Evolutionary conservation across 192 early-diverging fungal species (phyloP).

Genomic region (Backusella macrospora): DNA sequence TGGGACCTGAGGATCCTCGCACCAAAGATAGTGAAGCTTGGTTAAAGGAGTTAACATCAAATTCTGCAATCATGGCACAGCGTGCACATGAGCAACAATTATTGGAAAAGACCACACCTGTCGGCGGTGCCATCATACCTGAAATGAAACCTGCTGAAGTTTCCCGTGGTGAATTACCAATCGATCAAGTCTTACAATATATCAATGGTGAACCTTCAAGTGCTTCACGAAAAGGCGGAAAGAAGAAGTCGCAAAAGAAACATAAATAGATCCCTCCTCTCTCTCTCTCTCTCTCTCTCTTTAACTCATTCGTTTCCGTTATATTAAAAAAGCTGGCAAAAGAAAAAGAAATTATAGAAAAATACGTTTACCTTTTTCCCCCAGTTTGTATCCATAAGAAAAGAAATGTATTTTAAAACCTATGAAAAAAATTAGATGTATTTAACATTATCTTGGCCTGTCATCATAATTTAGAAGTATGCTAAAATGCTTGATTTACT

Average conservation of each 20-base stretch:
- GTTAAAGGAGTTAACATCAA: constrained; percentile 68
- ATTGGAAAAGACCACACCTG: constrained; percentile 4
- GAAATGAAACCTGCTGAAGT: constrained; percentile 24
- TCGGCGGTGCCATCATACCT: background rate
- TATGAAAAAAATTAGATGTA: background rate
- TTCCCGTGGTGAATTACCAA: constrained; percentile 69
- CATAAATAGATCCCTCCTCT: constrained; percentile 2
- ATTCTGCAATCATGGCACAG: constrained; percentile 51
- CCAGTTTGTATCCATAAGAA: constrained; percentile 8
- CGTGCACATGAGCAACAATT: constrained; percentile 22
- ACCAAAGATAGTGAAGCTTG: constrained; percentile 70
- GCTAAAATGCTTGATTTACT: background rate
- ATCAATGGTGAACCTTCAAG: constrained; percentile 49
- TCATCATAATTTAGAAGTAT: background rate
- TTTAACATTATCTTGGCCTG: background rate
- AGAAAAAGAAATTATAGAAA: constrained; percentile 5
- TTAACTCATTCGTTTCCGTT: background rate
- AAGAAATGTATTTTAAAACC: constrained; percentile 1
- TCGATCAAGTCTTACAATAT: constrained; percentile 79
- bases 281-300: background rate
- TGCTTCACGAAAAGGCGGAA: constrained; percentile 19
- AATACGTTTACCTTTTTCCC: background rate
- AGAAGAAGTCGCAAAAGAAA: constrained; percentile 27
- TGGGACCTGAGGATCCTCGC: constrained; percentile 72
- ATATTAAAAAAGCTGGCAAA: background rate